Evolutionary conservation across 2,329 filamentous ascomycete genomes (phyloP), one percentile per base, ranked within the genome.

Genomic region (Karstenula rhodostoma): DNA sequence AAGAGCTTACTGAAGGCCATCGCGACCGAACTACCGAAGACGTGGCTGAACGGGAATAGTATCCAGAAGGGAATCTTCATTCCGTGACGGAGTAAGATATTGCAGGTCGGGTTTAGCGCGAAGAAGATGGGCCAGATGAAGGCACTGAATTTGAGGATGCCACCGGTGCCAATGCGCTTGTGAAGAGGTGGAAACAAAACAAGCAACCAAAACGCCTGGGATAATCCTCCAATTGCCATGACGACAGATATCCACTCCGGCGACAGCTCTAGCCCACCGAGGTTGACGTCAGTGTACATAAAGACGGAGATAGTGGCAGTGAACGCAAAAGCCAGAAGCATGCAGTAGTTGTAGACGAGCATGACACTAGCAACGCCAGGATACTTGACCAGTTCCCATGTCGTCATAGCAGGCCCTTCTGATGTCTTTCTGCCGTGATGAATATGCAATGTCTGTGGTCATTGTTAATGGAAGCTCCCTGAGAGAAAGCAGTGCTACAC

Each of bases 121-220:
- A 93, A 89, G 72, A 92, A 89, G 52, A 88, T 70, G 0, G 91
- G 90, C 79, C 90, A 93, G 0, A 72, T 79, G 33, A 71, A 65
- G 1, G 83, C 84, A 72, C 89, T 91, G 9, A 78, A 65, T 5
- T 84, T 83, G 61, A 94, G 79, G 0, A 94, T 80, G 4, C 83
- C 85, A 25, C 87, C 88, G 7, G 90, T 93, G 10, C 91, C 90
- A 23, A 88, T 74, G 22, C 85, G 85, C 37, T 77, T 80, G 70
- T 94, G 91, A 1, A 94, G 75, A 0, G 82, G 79, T 0, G 91
- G 90, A 71, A 94, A 94, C 33, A 84, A 80, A 15, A 92, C 63
- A 0, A 94, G 81, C 1, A 93, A 84, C 90, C 91, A 94, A 7
- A 86, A 59, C 0, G 90, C 87, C 74, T 94, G 92, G 4, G 86